phyloP scores from a whole-genome alignment of 495 filamentous ascomycete genomes.

The Schizothecium vesticola region DNA sequence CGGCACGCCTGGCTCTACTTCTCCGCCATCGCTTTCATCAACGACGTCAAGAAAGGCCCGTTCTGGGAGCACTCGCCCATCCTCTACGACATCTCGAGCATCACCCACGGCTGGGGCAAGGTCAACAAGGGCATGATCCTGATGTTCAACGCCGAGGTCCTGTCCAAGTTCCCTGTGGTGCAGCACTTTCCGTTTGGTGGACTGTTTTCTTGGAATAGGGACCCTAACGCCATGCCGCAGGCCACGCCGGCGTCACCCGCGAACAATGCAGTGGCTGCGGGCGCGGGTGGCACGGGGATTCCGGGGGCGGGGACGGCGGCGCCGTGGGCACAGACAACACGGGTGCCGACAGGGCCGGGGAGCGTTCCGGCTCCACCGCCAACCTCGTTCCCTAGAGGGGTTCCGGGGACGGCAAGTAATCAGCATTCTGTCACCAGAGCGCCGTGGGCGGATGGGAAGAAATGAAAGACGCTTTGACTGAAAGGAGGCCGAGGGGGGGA shows the following conservation, averaged over 20 bases:
- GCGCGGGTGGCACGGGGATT: background rate
- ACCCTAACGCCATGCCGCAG: constrained; percentile 53
- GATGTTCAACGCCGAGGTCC: constrained; percentile 93
- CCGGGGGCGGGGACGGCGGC: constrained; percentile 29
- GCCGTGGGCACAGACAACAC: constrained; percentile 36
- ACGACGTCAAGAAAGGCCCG: constrained; percentile 93
- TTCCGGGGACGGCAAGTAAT: constrained; percentile 24
- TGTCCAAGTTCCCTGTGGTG: constrained; percentile 92
- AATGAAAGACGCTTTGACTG: background rate
- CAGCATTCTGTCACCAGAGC: constrained; percentile 33
- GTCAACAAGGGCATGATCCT: constrained; percentile 99
- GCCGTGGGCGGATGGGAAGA: constrained; percentile 13
- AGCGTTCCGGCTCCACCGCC: constrained; percentile 7
- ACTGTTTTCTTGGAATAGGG: constrained; percentile 74
- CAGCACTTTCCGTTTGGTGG: constrained; percentile 95
- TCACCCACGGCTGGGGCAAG: constrained; percentile 90
- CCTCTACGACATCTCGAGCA: constrained; percentile 88
- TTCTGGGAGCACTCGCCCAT: constrained; percentile 99
- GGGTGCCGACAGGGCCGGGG: constrained; percentile 20
- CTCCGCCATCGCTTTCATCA: constrained; percentile 96
- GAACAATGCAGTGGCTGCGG: constrained; percentile 46
- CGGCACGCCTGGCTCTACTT: constrained; percentile 85
- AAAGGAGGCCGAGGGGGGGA: background rate
- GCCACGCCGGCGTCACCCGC: constrained; percentile 50
- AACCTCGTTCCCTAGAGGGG: constrained; percentile 19